phyloP scores from a whole-genome alignment of 352 stramenopile species.

The Pythium utonaiense region DNA sequence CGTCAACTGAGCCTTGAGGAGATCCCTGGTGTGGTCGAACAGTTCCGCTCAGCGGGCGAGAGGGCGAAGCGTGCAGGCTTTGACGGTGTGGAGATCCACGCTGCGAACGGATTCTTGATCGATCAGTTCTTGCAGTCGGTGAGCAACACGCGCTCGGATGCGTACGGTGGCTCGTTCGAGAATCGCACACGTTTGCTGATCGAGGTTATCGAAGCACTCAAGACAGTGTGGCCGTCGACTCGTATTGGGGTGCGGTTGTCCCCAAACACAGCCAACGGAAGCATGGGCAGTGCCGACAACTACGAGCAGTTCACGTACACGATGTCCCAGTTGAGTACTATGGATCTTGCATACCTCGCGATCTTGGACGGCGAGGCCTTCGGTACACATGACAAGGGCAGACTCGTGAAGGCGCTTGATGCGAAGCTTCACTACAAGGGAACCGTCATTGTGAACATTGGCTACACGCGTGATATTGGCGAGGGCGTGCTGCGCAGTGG shows the following conservation, averaged over 20 bases:
- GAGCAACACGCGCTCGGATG: constrained; percentile 63
- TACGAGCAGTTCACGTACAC: constrained; percentile 32
- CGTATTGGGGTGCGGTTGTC: constrained; percentile 14
- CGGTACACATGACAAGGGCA: constrained; percentile 35
- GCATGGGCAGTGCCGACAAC: constrained; percentile 44
- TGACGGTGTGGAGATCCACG: constrained; percentile 55
- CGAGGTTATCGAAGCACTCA: constrained; percentile 41
- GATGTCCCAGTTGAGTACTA: constrained; percentile 28
- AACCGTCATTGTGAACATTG: constrained; percentile 39
- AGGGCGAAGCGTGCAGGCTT: constrained; percentile 42
- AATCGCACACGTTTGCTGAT: constrained; percentile 54
- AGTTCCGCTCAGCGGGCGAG: constrained; percentile 42
- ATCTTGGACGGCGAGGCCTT: constrained; percentile 51
- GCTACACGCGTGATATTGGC: constrained; percentile 24
- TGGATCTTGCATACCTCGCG: constrained; percentile 38
- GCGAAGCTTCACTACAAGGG: constrained; percentile 29
- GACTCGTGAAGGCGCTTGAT: constrained; percentile 26
- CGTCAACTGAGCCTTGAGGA: constrained; percentile 50
- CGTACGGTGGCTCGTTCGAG: constrained; percentile 65
- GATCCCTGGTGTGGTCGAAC: constrained; percentile 48
- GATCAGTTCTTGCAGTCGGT: constrained; percentile 71
- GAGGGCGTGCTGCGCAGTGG: constrained; percentile 22
- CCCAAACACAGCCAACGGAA: constrained; percentile 32
- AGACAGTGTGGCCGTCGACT: neutral
- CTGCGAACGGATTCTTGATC: constrained; percentile 87